Percentiles rank a stretch among this genome's conserved stretches.
Evolutionary conservation across 371 early-diverging fungal genomes (phyloP).

Genomic region (Paraphysoderma sedebokerense): DNA sequence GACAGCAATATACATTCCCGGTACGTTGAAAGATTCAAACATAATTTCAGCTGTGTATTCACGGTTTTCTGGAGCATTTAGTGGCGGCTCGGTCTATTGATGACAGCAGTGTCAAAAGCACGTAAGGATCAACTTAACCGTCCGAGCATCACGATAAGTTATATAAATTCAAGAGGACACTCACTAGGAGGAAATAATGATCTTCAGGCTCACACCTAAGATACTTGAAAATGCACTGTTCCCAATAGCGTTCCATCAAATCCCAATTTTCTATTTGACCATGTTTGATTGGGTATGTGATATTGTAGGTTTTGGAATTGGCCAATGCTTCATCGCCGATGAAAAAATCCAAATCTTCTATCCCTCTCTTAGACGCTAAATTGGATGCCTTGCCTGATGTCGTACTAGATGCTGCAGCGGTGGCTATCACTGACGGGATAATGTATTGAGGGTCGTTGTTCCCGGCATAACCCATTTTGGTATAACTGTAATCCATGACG

Average conservation of each 20-base stretch:
- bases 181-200: slow-evolving; percentile 75
- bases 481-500: slow-evolving; percentile 45
- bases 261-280: slow-evolving; percentile 88
- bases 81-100: slow-evolving; percentile 68
- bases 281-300: slow-evolving; percentile 73
- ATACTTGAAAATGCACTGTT: slow-evolving; percentile 92
- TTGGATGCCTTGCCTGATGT: slow-evolving; percentile 37
- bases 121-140: not conserved
- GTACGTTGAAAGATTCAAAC: slow-evolving; percentile 79
- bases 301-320: slow-evolving; percentile 66
- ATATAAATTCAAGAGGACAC: not conserved
- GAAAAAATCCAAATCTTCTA: slow-evolving; percentile 90
- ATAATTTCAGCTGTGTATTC: slow-evolving; percentile 86
- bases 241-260: slow-evolving; percentile 89
- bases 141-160: not conserved
- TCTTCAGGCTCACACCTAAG: slow-evolving; percentile 95
- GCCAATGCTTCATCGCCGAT: slow-evolving; percentile 92
- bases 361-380: slow-evolving; percentile 86
- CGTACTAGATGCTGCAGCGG: slow-evolving; percentile 32
- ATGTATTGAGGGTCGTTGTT: slow-evolving; percentile 91
- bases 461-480: slow-evolving; percentile 96
- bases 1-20: slow-evolving; percentile 80
- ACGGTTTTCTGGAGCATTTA: slow-evolving; percentile 82
- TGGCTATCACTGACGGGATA: slow-evolving; percentile 83
- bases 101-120: not conserved